Conservation (phyloP, 345 rosid genomes). For the Linum lewisii region DNA sequence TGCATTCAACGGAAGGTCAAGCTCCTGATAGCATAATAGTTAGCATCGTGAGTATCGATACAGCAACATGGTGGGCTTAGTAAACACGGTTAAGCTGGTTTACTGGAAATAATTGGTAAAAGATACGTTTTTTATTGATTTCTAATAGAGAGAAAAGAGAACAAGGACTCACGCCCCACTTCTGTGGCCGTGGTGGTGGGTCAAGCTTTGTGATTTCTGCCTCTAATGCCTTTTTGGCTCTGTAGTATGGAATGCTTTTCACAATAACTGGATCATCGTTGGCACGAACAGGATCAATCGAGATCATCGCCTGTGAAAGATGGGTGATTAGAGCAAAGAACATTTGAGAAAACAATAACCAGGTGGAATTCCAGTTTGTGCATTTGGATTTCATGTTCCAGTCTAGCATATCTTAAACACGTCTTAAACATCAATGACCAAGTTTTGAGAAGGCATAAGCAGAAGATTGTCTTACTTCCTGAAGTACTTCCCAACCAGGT, state of each 20-base stretch:
- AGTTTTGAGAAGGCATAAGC: not conserved
- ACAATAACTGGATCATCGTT: slow-evolving; percentile 69
- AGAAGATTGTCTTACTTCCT: slow-evolving; percentile 48
- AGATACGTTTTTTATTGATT: too few species aligned
- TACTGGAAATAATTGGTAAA: not conserved
- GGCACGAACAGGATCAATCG: slow-evolving; percentile 81
- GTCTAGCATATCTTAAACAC: too few species aligned
- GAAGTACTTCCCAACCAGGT: slow-evolving; percentile 94
- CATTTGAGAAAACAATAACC: not conserved
- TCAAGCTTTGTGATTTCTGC: slow-evolving; percentile 59
- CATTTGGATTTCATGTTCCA: not conserved
- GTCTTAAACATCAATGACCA: not conserved
- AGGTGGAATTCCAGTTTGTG: not conserved
- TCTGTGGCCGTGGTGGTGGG: slow-evolving; percentile 81
- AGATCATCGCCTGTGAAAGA: slow-evolving; percentile 54
- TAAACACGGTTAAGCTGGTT: not conserved
- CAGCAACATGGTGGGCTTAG: too few species aligned
- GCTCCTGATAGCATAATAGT: slow-evolving; percentile 38
- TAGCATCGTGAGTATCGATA: slow-evolving; percentile 7
- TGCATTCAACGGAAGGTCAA: slow-evolving; percentile 70
- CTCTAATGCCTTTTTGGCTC: slow-evolving; percentile 75
- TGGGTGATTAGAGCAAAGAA: not conserved
- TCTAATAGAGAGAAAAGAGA: slow-evolving; percentile 6
- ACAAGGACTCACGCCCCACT: slow-evolving; percentile 73
- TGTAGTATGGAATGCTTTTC: slow-evolving; percentile 74